Percentiles rank a stretch among this genome's conserved stretches.
These are phyloP conservation scores for Glonium stellatum DNA, from an alignment of 495 filamentous ascomycete species.

Conservation along the genomic window DNA sequence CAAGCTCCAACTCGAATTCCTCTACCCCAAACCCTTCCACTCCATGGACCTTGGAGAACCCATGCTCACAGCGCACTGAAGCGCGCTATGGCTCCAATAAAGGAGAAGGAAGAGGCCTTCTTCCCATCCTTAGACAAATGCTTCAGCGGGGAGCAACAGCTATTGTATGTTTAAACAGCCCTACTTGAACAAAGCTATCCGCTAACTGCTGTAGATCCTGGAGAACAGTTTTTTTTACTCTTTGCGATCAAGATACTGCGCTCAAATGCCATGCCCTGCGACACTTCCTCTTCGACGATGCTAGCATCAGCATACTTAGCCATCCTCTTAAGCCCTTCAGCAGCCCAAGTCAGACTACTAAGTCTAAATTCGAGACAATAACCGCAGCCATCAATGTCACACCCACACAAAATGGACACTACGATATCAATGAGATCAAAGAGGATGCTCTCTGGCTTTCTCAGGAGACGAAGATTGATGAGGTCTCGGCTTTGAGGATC, in stretches of 20 bases:
- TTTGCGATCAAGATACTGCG: slow-evolving; percentile 48
- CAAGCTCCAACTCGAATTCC: neutral
- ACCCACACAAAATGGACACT: slow-evolving; percentile 57
- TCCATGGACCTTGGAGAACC: slow-evolving; percentile 15
- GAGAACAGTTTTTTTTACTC: slow-evolving; percentile 60
- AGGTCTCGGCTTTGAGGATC: slow-evolving; percentile 74
- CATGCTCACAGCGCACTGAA: slow-evolving; percentile 14
- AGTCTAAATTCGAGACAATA: slow-evolving; percentile 71
- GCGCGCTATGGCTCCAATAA: slow-evolving; percentile 26
- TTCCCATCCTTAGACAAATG: slow-evolving; percentile 19
- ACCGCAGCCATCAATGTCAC: slow-evolving; percentile 87
- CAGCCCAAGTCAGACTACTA: slow-evolving; percentile 51
- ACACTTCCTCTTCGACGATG: slow-evolving; percentile 59
- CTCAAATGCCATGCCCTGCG: slow-evolving; percentile 40
- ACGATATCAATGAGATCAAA: slow-evolving; percentile 76
- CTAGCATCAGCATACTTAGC: slow-evolving; percentile 58
- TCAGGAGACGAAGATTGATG: slow-evolving; percentile 65
- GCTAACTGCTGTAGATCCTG: slow-evolving; percentile 56
- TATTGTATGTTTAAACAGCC: slow-evolving; percentile 15
- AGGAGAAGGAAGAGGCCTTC: neutral
- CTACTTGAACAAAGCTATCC: neutral
- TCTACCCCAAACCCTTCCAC: neutral
- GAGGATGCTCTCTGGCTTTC: slow-evolving; percentile 81
- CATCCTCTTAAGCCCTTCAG: slow-evolving; percentile 58
- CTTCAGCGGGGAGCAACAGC: slow-evolving; percentile 24